Percentiles rank a stretch among this genome's conserved stretches.
Evolutionary conservation across 257 asterid genomes (phyloP).

Genomic region (Solanum medicagineum): DNA sequence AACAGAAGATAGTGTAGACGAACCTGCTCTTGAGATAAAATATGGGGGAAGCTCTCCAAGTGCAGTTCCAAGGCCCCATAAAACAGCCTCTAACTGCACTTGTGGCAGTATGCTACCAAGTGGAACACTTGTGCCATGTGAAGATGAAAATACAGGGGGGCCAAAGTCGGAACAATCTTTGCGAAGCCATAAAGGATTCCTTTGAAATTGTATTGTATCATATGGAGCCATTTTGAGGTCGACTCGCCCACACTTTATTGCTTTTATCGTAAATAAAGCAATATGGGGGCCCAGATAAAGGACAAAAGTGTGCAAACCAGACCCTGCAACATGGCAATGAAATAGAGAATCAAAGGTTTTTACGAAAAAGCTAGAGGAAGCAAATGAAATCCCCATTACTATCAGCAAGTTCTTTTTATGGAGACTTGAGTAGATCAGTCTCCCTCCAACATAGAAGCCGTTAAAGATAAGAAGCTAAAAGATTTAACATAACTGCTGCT

Average conservation of each 20-base stretch:
- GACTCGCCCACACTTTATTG: conserved; percentile 80
- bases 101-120: conserved; percentile 78
- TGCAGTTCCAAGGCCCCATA: conserved; percentile 91
- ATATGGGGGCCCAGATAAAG: conserved; percentile 92
- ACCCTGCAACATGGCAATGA: conserved; percentile 30
- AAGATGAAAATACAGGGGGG: conserved; percentile 51
- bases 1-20: not conserved
- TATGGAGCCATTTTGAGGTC: conserved; percentile 86
- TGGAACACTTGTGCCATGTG: conserved; percentile 49
- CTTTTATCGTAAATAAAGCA: conserved; percentile 78
- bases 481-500: conserved; percentile 1
- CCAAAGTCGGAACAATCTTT: conserved; percentile 77
- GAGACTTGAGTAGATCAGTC: not conserved
- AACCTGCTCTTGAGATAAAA: conserved; percentile 95
- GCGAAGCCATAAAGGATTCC: conserved; percentile 72
- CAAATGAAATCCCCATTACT: not conserved
- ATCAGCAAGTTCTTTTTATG: not conserved
- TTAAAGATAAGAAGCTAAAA: not conserved
- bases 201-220: conserved; percentile 74
- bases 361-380: not conserved
- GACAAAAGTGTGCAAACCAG: conserved; percentile 93
- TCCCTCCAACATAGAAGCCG: not conserved
- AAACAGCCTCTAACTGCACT: conserved; percentile 78
- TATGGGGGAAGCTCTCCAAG: conserved; percentile 98
- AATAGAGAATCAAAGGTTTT: not conserved